Evolutionary conservation across 106 monocot species (phyloP), one percentile per base, ranked within the genome.

Genomic region (Iris macrosiphon): DNA sequence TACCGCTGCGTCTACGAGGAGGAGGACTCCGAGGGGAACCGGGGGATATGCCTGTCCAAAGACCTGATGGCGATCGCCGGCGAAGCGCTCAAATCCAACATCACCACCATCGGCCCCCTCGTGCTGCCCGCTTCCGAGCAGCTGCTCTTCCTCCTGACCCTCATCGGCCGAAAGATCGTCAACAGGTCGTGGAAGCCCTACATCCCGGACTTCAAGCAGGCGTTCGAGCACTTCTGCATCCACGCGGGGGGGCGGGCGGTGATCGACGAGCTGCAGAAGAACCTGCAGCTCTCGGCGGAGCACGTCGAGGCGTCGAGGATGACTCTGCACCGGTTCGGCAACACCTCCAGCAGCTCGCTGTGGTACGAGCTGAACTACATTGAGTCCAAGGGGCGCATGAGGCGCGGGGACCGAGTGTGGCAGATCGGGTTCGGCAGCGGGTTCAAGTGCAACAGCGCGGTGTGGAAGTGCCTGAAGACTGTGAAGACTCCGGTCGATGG

Each of bases 221-320:
- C 85, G 6, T 78, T 85, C 65, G 82, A 95, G 57, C 94, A 95
- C 63, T 84, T 94, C 66, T 95, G 94, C 74, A 77, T 95, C 21
- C 93, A 94, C 70, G 72, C 88, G 16, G 93, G 93, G 4, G 90
- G 90, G 2, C 47, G 75, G 24, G 90, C 85, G 34, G 90, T 85
- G 65, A 81, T 90, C 43, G 90, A 90, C 59, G 90, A 74, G 58
- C 32, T 90, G n/a, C 85, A 85, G 85, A 81, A 72, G 78, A 85
- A 65, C 38, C 67, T 89, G 31, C 52, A 46, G 46, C 70, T 89
- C 17, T 66, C 75, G n/a, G 44, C 65, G 49, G 51, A 70, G 71
- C 76, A 89, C 71, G 84, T 89, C 47, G 89, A 89, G 71, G 71
- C 89, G 23, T 84, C 89, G 13, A 57, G 89, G 28, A 89, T 84